Conservation (phyloP, 352 stramenopile species). For the Phytophthora hybrid region DNA sequence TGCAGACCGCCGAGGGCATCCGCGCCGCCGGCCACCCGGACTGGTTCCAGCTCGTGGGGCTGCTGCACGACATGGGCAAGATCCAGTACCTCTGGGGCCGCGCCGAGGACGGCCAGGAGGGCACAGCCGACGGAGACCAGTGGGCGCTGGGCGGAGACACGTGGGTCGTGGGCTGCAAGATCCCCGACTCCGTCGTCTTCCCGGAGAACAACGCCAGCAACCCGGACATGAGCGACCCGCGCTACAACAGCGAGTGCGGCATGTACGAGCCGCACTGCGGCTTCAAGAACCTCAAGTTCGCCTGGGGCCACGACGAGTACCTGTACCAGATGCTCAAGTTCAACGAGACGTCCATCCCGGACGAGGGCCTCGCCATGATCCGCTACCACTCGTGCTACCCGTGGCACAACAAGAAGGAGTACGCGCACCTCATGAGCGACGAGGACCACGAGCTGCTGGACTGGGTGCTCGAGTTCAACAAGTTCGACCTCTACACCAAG, state of each 20-base stretch:
- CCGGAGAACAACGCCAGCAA: conserved; percentile 92
- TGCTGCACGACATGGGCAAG: conserved; percentile 96
- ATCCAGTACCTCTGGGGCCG: conserved; percentile 95
- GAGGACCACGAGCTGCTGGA: conserved; percentile 88
- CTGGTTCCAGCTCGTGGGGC: conserved; percentile 92
- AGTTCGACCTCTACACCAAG: conserved; percentile 96
- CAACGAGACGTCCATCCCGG: conserved; percentile 89
- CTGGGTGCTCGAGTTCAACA: conserved; percentile 94
- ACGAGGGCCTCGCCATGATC: conserved; percentile 94
- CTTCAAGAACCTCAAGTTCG: conserved; percentile 90
- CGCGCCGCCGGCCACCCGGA: conserved; percentile 89
- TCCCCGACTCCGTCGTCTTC: conserved; percentile 91
- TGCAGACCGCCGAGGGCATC: conserved; percentile 96
- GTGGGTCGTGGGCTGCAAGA: conserved; percentile 92
- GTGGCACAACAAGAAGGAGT: conserved; percentile 94
- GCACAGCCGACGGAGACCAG: conserved; percentile 88
- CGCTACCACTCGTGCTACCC: conserved; percentile 95
- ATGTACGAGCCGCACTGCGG: conserved; percentile 93
- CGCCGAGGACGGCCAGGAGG: conserved; percentile 87
- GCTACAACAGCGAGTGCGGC: conserved; percentile 88
- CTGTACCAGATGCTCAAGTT: conserved; percentile 94
- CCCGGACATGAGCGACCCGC: conserved; percentile 87
- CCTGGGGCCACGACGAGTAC: conserved; percentile 95
- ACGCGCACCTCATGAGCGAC: conserved; percentile 87
- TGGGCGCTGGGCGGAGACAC: conserved; percentile 95